Evolutionary conservation across 2,329 filamentous ascomycete species (phyloP).

Genomic region (Phoma sp.): DNA sequence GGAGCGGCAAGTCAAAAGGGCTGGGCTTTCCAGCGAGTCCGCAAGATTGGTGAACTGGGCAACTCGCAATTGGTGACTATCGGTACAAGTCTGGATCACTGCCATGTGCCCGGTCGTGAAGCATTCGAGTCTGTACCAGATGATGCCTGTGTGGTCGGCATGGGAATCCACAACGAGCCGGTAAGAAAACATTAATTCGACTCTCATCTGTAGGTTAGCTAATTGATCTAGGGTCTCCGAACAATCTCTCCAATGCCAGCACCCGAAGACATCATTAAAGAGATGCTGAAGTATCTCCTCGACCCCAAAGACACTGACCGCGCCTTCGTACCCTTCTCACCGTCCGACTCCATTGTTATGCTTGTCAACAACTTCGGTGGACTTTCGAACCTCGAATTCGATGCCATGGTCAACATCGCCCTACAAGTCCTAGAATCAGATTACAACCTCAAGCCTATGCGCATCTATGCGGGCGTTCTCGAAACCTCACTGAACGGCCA

Average conservation of each 20-base stretch:
- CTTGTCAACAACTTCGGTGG: constrained; percentile 61
- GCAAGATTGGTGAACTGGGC: constrained; percentile 54
- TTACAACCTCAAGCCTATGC: constrained; percentile 58
- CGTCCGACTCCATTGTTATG: constrained; percentile 55
- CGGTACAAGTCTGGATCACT: constrained; percentile 60
- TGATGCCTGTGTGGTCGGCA: constrained; percentile 51
- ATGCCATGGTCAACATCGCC: constrained; percentile 55
- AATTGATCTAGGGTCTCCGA: constrained; percentile 50
- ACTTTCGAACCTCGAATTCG: constrained; percentile 57
- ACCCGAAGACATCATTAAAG: constrained; percentile 56
- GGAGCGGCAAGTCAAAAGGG: constrained; percentile 55
- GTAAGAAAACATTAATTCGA: constrained; percentile 32
- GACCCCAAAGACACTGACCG: constrained; percentile 58
- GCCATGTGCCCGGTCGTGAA: constrained; percentile 60
- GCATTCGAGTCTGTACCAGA: constrained; percentile 58
- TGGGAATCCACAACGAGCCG: constrained; percentile 62
- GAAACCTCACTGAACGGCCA: constrained; percentile 64
- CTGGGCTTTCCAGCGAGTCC: constrained; percentile 55
- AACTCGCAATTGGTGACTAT: constrained; percentile 59
- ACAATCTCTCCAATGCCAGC: constrained; percentile 58
- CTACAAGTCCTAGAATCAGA: constrained; percentile 52
- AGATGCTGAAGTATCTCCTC: constrained; percentile 58
- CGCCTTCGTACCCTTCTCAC: constrained; percentile 58
- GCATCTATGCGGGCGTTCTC: constrained; percentile 58
- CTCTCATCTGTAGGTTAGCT: not conserved